phyloP scores from a whole-genome alignment of 148 eudicot species.

The Selenicereus undatus region DNA sequence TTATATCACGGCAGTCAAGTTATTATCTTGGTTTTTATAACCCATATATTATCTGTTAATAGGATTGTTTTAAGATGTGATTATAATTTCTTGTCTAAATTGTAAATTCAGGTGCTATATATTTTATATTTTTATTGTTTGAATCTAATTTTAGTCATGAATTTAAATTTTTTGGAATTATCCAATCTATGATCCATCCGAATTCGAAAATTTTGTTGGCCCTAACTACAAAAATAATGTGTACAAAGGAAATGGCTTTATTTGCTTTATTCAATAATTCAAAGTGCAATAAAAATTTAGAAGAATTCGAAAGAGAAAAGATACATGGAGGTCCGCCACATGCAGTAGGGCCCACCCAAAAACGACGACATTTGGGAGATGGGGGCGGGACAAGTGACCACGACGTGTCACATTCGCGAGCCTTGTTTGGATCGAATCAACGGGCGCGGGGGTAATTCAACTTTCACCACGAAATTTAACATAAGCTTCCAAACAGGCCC shows the following conservation, averaged over 20 bases:
- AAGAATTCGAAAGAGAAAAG: not conserved
- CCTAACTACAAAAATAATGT: not conserved
- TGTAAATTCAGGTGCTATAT: no score
- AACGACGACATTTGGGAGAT: not conserved
- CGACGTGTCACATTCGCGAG: constrained; percentile 20
- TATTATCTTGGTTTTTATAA: no score
- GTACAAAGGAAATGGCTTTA: not conserved
- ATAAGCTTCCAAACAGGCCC: constrained; percentile 4
- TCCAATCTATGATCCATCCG: no score
- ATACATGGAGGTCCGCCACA: not conserved
- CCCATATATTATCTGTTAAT: no score
- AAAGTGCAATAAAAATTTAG: not conserved
- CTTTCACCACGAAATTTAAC: not conserved
- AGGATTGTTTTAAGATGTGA: no score
- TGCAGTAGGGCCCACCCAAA: not conserved
- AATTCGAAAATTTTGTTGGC: no score
- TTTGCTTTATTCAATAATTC: not conserved
- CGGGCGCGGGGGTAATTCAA: constrained; percentile 2
- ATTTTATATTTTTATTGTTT: no score
- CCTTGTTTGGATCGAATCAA: constrained; percentile 16
- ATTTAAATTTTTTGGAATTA: no score
- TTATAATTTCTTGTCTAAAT: no score
- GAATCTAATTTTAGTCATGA: no score
- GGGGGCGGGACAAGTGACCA: constrained; percentile 2
- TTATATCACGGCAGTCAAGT: no score